Percentiles rank a stretch among this genome's conserved stretches.
Conservation (phyloP, 345 rosid genomes). For the Durio zibethinus region DNA sequence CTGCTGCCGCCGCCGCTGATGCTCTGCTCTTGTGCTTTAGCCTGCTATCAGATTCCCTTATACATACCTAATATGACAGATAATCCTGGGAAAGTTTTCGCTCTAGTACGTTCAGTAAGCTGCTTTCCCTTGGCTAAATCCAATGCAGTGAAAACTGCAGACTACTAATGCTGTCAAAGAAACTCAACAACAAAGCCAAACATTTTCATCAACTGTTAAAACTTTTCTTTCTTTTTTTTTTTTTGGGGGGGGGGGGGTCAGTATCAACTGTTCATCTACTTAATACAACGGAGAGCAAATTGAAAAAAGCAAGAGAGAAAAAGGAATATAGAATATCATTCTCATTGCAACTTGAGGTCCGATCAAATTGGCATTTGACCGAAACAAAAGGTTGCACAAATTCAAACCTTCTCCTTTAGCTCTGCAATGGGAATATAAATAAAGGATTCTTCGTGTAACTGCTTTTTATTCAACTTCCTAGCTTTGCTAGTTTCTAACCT, state of each 20-base stretch:
- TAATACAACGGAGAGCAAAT: background rate
- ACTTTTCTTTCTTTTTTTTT: background rate
- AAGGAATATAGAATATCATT: background rate
- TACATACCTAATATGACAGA: no score
- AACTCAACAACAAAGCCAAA: background rate
- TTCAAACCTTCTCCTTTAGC: constrained; percentile 52
- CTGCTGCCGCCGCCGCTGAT: no score
- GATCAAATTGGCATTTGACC: background rate
- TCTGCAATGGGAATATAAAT: constrained; percentile 71
- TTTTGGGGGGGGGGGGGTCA: background rate
- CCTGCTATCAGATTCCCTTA: no score
- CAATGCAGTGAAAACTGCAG: background rate
- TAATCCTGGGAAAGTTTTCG: no score
- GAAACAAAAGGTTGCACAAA: background rate
- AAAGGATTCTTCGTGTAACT: constrained; percentile 38
- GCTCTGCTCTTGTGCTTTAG: no score
- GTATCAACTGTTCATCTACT: background rate
- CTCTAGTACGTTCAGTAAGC: background rate
- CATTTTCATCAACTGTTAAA: background rate
- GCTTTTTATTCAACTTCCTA: constrained; percentile 34
- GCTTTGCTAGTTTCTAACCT: constrained; percentile 33
- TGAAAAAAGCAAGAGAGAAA: background rate
- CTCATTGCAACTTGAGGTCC: background rate
- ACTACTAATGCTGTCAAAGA: background rate
- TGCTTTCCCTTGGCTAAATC: background rate